Evolutionary conservation across 805 yeast genomes (phyloP), one percentile per base, ranked within the genome.

Genomic region (Zygosaccharomyces siamensis): DNA sequence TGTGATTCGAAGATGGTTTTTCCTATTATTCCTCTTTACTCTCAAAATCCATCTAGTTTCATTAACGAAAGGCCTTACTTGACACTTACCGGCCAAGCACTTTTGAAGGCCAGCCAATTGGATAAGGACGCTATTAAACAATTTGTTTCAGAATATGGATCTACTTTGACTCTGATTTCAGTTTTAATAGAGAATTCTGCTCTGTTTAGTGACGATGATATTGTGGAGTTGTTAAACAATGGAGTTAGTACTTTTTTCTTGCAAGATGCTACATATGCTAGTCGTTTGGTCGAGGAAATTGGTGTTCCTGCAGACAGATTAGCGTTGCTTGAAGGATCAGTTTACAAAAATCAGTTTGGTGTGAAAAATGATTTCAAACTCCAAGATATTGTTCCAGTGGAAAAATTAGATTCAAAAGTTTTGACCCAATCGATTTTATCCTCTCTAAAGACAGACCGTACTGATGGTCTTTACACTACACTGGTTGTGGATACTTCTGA

Each of bases 401-500:
- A 40, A 4, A 50, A 53, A 8, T 49, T 63, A 12, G 52, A 60
- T 5, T 41, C 48, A 4, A 54, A 54, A 4, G 21, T 50, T 6
- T 55, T 66, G 30, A 49, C 55, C 11, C 39, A 54, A 4, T 46
- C 58, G 3, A 14, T 87, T 47, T 59, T 77, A 18, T 68, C 80
- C 10, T 67, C 79, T 0, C 68, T 87, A 54, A 75, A 74, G 20
- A 85, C 96, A 3, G 99, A 93, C 67, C 82, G 99, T 61, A 72
- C 76, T 4, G 99, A 93, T 66, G 92, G 89, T 0, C 75, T 92
- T 38, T 90, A 70, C 70, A 78, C 97, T 10, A 88, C 99, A 1
- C 72, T 93, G 46, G 95, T 93, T 37, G 80, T 83, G 16, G 89
- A 85, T 56, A 57, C 65, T 31, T 72, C 81, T 48, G 82, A 86